Conservation (phyloP, 495 filamentous ascomycete species). For the Sordaria brevicollis region DNA sequence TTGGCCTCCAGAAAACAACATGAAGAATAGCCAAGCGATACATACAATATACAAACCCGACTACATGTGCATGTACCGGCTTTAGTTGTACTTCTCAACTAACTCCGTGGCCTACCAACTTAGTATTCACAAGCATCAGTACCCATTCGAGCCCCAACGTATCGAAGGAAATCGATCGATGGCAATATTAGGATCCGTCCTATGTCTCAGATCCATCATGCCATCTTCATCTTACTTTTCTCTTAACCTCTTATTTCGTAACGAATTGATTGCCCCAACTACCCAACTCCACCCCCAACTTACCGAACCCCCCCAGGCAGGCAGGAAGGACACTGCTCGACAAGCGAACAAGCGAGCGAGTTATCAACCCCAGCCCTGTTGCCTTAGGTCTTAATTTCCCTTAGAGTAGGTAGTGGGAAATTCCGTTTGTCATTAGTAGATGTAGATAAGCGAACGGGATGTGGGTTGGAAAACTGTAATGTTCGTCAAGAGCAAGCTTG, state of each 20-base stretch:
- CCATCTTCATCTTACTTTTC: not conserved
- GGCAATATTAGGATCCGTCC: not conserved
- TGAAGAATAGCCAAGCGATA: not conserved
- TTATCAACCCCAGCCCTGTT: not conserved
- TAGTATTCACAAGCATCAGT: no score
- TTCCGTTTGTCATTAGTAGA: not conserved
- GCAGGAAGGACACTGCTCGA: not conserved
- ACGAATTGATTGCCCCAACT: not conserved
- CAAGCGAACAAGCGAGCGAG: not conserved
- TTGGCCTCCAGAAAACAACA: no score
- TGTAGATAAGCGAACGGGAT: not conserved
- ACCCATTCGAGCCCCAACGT: no score
- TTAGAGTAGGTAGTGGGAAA: no score
- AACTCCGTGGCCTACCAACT: constrained; percentile 1
- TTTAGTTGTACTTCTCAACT: no score
- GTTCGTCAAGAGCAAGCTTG: no score
- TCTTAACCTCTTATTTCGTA: not conserved
- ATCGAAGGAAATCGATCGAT: not conserved
- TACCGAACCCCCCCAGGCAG: not conserved
- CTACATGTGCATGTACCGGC: no score
- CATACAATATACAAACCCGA: not conserved
- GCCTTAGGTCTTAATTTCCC: not conserved
- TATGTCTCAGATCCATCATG: not conserved
- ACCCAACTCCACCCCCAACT: not conserved
- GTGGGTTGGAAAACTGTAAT: not conserved